Evolutionary conservation across 1,284 basidiomycete species (phyloP), one percentile per base, ranked within the genome.

Genomic region (Moesziomyces parantarcticus): DNA sequence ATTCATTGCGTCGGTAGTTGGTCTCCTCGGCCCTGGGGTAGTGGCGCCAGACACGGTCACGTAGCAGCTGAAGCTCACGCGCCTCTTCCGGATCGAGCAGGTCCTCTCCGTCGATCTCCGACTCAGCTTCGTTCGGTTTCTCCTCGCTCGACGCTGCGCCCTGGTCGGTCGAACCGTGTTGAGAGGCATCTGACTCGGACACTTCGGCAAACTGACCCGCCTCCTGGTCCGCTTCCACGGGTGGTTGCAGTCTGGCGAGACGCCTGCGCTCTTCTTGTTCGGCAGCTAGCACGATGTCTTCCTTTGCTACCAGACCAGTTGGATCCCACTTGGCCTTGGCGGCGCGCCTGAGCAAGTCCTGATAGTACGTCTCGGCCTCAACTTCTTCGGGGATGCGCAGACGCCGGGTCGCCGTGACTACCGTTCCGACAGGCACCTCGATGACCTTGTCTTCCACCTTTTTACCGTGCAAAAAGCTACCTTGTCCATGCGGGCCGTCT

Each of bases 401-500:
- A 0, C 70, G 48, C 3, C 67, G 48, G 0, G 70, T 61, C 1
- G 78, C 76, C n/a, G 68, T 73, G 23, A 82, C 80, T 1, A 83
- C 79, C 3, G 82, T 84, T 7, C 82, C 82, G 4, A 83, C 79
- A 21, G 82, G 82, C 9, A 84, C 81, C 32, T 76, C 64, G 40
- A 84, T 61, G 13, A 64, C 71, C 47, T 72, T 64, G 49, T 81
- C 75, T 14, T 67, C 68, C 1, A 70, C 81, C 22, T 67, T 62
- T 18, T 60, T 58, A 5, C 81, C 82, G 45, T 77, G 77, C 55
- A 78, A 49, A 50, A 74, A 83, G 22, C 67, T 75, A 23, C 82
- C 82, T 40, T 76, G 68, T 20, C 82, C 82, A 58, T 78, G 75
- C n/a, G 67, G 68, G 14, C 80, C 82, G 39, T 75, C 75, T 5